Evolutionary conservation across 176 grass and related monocot species (phyloP).

Genomic region (Avena atlantica): DNA sequence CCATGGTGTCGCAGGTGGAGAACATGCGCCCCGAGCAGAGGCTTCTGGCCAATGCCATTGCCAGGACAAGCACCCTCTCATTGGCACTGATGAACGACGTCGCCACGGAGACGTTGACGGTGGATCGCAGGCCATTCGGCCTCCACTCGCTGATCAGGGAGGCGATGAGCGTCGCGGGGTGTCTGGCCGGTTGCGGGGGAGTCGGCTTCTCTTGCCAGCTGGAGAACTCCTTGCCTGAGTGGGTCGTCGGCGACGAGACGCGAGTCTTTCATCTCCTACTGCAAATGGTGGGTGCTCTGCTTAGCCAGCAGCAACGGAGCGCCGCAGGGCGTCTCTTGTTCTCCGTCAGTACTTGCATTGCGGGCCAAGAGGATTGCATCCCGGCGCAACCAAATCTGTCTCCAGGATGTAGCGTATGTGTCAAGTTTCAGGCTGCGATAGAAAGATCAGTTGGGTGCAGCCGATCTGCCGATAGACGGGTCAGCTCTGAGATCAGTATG

Average conservation of each 20-base stretch:
- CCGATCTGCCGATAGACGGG: neutral
- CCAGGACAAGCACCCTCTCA: constrained; percentile 52
- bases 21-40: constrained; percentile 64
- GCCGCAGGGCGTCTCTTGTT: constrained; percentile 31
- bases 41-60: constrained; percentile 58
- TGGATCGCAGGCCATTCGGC: constrained; percentile 44
- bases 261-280: constrained; percentile 66
- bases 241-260: constrained; percentile 70
- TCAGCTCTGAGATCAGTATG: constrained; percentile 26
- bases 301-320: neutral
- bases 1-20: constrained; percentile 66
- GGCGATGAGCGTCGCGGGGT: constrained; percentile 32
- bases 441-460: constrained; percentile 11
- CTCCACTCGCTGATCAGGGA: constrained; percentile 44
- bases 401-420: constrained; percentile 20
- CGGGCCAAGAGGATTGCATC: constrained; percentile 30
- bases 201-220: constrained; percentile 37
- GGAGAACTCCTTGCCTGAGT: constrained; percentile 32
- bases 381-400: constrained; percentile 36
- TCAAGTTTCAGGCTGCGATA: constrained; percentile 54
- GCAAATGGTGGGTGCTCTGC: constrained; percentile 54
- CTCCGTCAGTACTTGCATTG: constrained; percentile 15
- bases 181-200: constrained; percentile 40
- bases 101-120: constrained; percentile 49
- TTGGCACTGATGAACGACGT: constrained; percentile 61